These are phyloP conservation scores for Pneumocystis murina DNA, from an alignment of 1,139 yeast species.

Conservation along the genomic window DNA sequence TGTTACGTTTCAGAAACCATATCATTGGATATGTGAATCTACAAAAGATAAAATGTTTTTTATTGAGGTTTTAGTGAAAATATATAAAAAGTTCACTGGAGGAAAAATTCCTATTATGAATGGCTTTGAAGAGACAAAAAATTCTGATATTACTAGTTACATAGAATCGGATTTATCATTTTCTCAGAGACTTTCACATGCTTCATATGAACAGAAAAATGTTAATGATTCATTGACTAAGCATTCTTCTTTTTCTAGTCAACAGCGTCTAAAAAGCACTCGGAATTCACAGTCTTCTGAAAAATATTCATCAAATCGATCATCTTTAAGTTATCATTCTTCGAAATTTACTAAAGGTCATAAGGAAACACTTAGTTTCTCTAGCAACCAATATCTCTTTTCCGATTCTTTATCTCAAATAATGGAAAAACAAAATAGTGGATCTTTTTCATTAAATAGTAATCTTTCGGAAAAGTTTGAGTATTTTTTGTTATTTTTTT, in stretches of 20 bases:
- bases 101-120: conserved; percentile 49
- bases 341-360: not conserved
- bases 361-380: not conserved
- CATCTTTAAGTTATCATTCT: not conserved
- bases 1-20: conserved; percentile 55
- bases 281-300: not conserved
- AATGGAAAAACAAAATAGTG: not conserved
- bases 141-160: not conserved
- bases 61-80: conserved; percentile 44
- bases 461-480: not conserved
- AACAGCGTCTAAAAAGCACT: not conserved
- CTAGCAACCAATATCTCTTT: not conserved
- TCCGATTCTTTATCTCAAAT: not conserved
- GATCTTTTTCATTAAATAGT: not conserved
- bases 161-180: not conserved
- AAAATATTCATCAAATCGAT: not conserved
- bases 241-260: not conserved
- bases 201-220: not conserved
- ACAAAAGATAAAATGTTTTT: conserved; percentile 55
- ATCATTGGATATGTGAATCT: conserved; percentile 72
- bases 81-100: conserved; percentile 54
- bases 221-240: not conserved
- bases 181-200: not conserved
- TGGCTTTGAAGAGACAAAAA: conserved; percentile 18
- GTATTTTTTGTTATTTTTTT: not conserved